Base-by-base conservation (phyloP, 2,329 filamentous ascomycete species). In the Ceratocystis cacaofunesta region DNA sequence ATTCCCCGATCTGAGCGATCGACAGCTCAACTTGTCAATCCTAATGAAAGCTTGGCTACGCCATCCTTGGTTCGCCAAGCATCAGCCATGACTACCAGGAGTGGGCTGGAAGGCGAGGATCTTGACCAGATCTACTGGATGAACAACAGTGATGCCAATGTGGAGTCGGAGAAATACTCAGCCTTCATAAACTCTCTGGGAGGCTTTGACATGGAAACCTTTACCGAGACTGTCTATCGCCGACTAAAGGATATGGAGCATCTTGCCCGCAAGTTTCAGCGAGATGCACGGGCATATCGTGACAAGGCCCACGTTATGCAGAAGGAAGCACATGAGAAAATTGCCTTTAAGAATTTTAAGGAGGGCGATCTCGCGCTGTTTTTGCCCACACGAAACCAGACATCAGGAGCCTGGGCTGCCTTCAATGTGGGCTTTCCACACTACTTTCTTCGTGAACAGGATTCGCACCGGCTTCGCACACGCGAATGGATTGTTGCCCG, bases 341-440 rank as follows among this genome's bases (percentile, higher is more conserved):
- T 99, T 72, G 92, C 94, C 1, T 96, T 94, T 73, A 87, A 88
- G 68, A 87, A 92, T 62, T 99, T 99, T 78, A 97, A 96, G 72
- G 92, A 96, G 74, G 92, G 94, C 6, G 94, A 99, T 72, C 80
- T 99, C 15, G 94, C 92, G 12, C 76, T 99, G 1, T 99, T 99
- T 77, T 77, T 99, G 50, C 94, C 94, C 0, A 99, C 94, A 0
- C 83, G 92, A 44, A 97, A 96, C 73, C 92, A 97, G 75, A 89
- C 89, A 46, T 94, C 91, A 3, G 88, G 92, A 17, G 92, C 94
- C 0, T 99, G 94, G 94, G 94, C 94, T 4, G 94, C 94, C 0
- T 99, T 99, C 81, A 99, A 99, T 71, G 89, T 99, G 41, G 92
- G 92, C 1, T 95, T 92, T 68, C 94, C 94, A 7, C 94, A 99